Evolutionary conservation across 345 rosid species (phyloP).

Genomic region (Clarkia xantiana): DNA sequence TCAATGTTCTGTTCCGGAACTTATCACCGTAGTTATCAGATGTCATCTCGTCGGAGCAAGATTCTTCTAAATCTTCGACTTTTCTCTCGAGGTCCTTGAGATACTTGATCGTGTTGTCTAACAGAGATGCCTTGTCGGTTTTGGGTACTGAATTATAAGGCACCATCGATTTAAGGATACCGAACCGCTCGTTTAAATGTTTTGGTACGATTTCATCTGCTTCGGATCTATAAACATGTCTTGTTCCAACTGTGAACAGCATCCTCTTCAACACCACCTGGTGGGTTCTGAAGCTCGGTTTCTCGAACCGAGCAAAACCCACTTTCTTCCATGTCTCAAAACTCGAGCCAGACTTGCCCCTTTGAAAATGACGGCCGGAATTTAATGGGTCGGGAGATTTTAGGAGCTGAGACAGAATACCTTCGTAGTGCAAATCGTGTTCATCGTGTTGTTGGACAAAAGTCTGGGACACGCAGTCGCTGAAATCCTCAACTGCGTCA

Average conservation of each 20-base stretch:
- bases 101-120: background rate
- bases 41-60: slow-evolving; percentile 36
- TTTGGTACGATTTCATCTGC: slow-evolving; percentile 37
- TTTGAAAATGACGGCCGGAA: slow-evolving; percentile 35
- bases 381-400: slow-evolving; percentile 49
- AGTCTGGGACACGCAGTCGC: no score
- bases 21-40: slow-evolving; percentile 47
- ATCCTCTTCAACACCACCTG: slow-evolving; percentile 66
- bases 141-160: no score
- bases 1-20: slow-evolving; percentile 12
- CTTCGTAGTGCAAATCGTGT: slow-evolving; percentile 58
- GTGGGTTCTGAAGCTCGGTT: slow-evolving; percentile 13
- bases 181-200: slow-evolving; percentile 12
- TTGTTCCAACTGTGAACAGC: slow-evolving; percentile 25
- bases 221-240: slow-evolving; percentile 20
- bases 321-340: slow-evolving; percentile 51
- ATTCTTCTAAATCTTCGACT: slow-evolving; percentile 44
- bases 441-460: no score
- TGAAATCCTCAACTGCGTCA: slow-evolving; percentile 6
- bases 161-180: no score
- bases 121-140: no score
- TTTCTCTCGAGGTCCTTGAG: background rate
- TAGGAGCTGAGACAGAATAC: slow-evolving; percentile 46
- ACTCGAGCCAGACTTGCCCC: slow-evolving; percentile 37
- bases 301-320: slow-evolving; percentile 11